These are phyloP conservation scores for Aphanomyces cochlioides DNA, from an alignment of 352 stramenopile species.

Conservation along the genomic window DNA sequence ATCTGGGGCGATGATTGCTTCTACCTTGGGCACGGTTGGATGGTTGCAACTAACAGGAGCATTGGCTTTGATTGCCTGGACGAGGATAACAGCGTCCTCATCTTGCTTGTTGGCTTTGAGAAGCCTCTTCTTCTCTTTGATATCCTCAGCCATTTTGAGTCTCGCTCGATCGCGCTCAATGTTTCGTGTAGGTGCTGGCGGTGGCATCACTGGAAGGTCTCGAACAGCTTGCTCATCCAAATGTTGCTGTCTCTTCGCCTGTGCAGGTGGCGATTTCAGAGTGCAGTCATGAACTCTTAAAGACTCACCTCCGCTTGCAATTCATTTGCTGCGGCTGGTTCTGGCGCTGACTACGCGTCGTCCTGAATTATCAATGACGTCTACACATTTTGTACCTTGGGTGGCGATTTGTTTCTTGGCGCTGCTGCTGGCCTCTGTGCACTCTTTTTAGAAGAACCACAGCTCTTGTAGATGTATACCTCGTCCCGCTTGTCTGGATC, in stretches of 20 bases:
- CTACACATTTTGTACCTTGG: slow-evolving; percentile 14
- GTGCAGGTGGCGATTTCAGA: neutral
- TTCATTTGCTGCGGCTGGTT: neutral
- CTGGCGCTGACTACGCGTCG: slow-evolving; percentile 17
- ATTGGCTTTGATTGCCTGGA: slow-evolving; percentile 37
- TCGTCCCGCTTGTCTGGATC: neutral
- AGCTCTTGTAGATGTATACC: too few species aligned
- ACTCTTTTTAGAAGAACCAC: too few species aligned
- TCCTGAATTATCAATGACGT: neutral
- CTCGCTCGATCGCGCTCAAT: slow-evolving; percentile 26
- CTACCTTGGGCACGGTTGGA: slow-evolving; percentile 8
- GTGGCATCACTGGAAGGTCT: neutral
- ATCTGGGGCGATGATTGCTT: slow-evolving; percentile 27
- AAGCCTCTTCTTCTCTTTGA: slow-evolving; percentile 43
- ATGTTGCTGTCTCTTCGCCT: slow-evolving; percentile 43
- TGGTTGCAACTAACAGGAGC: neutral
- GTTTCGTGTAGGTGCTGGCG: neutral
- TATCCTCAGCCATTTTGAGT: slow-evolving; percentile 40
- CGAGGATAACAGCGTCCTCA: slow-evolving; percentile 64
- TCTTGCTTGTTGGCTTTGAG: slow-evolving; percentile 30
- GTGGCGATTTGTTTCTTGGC: neutral
- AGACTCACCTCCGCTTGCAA: slow-evolving; percentile 18
- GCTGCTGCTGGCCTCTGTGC: too few species aligned
- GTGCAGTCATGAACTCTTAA: slow-evolving; percentile 20
- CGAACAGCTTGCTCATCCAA: slow-evolving; percentile 30